Base-by-base conservation (phyloP, 2,329 filamentous ascomycete genomes). In the Hansfordia pulvinata region DNA sequence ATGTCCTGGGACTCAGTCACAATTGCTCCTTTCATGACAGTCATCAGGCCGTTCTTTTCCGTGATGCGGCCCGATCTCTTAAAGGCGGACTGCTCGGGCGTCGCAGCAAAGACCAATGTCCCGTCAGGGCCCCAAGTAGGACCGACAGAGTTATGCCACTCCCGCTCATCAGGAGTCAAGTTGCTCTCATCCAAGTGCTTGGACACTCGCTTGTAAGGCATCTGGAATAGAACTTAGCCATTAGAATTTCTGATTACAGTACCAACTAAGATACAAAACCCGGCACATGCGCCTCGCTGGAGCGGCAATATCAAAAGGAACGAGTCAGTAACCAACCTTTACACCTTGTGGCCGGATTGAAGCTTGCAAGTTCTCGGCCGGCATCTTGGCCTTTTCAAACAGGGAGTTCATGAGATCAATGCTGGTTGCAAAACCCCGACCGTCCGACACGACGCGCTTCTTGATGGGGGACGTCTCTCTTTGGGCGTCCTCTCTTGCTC, bases 381-480 rank as follows among this genome's bases (percentile, higher is more conserved):
- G 64, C 28, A 62, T 64, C 57, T 69, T 73, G 35, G 74, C 65
- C 53, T 78, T 71, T 49, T 81, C 79, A 53, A 92, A 94, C 30
- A 94, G 61, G 25, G 84, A 93, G 49, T 93, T 88, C 84, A 93
- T 94, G 49, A 94, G 61, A 58, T 94, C 90, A 55, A 96, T 93
- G 44, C 81, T 86, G 12, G 80, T 93, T 12, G 75, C 69, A 52
- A 93, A 88, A 1, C 78, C 76, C 36, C 71, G 70, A 28, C 66
- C 62, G 39, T 70, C 64, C 20, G 51, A 34, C 11, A 52, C 43
- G 15, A 46, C 37, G 20, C 47, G 48, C 20, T 46, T 49, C 29
- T 50, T 54, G 10, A 40, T 36, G 2, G 41, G 40, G 6, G 37
- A 32, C 5, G 41, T 36, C n/a, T n/a, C n/a, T n/a, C n/a, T n/a